Evolutionary conservation across 2,329 filamentous ascomycete genomes (phyloP), one percentile per base, ranked within the genome.

Genomic region (Stemphylium beticola): DNA sequence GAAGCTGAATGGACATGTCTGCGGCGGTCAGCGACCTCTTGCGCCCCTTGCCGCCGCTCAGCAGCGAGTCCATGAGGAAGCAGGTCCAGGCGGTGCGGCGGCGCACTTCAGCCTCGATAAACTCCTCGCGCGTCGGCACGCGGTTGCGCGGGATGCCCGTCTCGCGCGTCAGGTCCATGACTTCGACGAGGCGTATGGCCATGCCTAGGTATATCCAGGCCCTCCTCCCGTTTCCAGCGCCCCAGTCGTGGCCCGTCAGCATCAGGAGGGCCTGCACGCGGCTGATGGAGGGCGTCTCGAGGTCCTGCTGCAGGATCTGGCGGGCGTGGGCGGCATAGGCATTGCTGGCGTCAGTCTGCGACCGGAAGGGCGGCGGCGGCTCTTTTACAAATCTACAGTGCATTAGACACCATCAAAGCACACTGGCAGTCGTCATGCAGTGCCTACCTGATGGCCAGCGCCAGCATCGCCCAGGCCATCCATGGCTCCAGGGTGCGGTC

Each of bases 231-330:
- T 77, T 78, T 55, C 76, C 79, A 49, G 77, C 81, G 53, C 71
- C 76, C 76, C 78, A 80, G 50, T 78, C 76, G 48, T 79, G 76
- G n/a, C 76, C 77, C 0, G 78, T 78, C 18, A 80, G 54, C 68
- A 80, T 75, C 45, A 79, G 60, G 42, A 77, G 63, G 12, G 74
- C 73, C 55, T 77, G 75, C 12, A 77, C 74, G 49, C 74, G 71
- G 56, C 69, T 72, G 49, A 76, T 69, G 55, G 66, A 73, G 15
- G 75, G 74, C 17, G 71, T 74, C 60, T 76, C 75, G 57, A 77
- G 69, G 57, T 74, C 72, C 32, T 64, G 69, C 55, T 76, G 74
- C n/a, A 77, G 66, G 31, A 76, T 72, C 59, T 75, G 72, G 49
- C 74, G 68, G 31, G 75, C 74, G 53, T 76, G 73, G 48, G 74